Evolutionary conservation across 331 rosid species (phyloP), one percentile per base, ranked within the genome.

Genomic region (Rosa hybrid): DNA sequence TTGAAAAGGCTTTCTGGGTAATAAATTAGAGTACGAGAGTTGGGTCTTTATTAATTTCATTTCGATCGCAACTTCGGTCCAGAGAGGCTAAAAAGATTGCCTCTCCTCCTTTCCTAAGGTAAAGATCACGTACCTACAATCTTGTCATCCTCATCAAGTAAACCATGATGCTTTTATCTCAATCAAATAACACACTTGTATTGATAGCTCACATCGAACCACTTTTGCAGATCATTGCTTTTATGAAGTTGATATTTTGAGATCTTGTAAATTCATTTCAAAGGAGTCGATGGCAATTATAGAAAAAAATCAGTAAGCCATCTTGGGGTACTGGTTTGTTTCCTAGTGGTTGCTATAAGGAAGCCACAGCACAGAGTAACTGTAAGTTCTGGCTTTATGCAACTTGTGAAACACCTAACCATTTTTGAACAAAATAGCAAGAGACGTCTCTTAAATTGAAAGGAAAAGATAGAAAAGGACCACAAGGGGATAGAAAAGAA

Each of bases 311-410:
- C 25, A 57, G 48, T 27, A 45, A 49, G 73, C 71, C 34, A 8
- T 20, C 30, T 49, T 51, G 42, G 65, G 69, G 74, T 49, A 76
- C 77, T 71, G 41, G 81, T 71, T 71, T 74, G 83, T 84, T 82
- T 80, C 80, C 77, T 64, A 79, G 64, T 87, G 88, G 82, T 83
- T 87, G 86, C 80, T 81, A 73, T 82, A 88, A 83, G 83, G 84
- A 79, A 88, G 80, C 21, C 77, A 50, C 74, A 65, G 53, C 84
- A 73, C 78, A 50, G 83, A 81, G 97, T 76, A 89, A 86, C 89
- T 86, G 87, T 82, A 78, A 89, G 77, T 80, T 77, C 54, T 56
- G 76, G 86, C 92, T 88, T 89, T 90, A 85, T 86, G 82, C 87
- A 84, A 78, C 86, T 86, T 81, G 92, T 85, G 91, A 86, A 86